These are phyloP conservation scores for Massariosphaeria phaeospora DNA, from an alignment of 495 filamentous ascomycete genomes.

Conservation along the genomic window DNA sequence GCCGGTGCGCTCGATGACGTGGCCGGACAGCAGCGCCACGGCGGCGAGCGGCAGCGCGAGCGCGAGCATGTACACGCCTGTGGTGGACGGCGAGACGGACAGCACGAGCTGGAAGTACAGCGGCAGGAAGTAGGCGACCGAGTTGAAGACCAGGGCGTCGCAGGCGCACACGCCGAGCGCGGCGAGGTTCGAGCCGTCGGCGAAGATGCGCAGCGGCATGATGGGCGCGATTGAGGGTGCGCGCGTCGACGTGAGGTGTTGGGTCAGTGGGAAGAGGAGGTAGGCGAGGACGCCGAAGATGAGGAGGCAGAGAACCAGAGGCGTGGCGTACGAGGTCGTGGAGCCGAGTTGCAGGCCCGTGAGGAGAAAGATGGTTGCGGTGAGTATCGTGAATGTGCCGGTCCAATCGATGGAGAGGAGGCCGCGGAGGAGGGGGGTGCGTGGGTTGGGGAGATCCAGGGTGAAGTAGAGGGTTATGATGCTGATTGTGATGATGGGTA, in stretches of 20 bases:
- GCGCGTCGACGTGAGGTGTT: constrained; percentile 9
- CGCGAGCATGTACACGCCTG: constrained; percentile 29
- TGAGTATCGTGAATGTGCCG: constrained; percentile 23
- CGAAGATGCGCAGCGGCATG: constrained; percentile 34
- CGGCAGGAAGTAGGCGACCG: constrained; percentile 33
- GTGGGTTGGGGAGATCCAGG: constrained; percentile 16
- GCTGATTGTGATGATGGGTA: constrained; percentile 19
- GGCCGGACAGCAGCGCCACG: constrained; percentile 17
- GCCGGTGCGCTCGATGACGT: constrained; percentile 26
- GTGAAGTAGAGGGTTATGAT: constrained; percentile 24
- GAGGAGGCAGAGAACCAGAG: constrained; percentile 22
- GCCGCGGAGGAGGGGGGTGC: constrained; percentile 18
- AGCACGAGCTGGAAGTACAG: constrained; percentile 35
- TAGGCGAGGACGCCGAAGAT: constrained; percentile 15
- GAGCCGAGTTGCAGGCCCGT: constrained; percentile 30
- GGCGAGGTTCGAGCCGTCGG: constrained; percentile 11
- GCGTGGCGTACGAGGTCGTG: neutral
- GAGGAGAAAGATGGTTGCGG: constrained; percentile 26
- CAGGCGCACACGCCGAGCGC: constrained; percentile 24
- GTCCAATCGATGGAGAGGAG: constrained; percentile 27
- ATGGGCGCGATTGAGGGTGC: constrained; percentile 9
- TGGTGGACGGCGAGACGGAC: constrained; percentile 13
- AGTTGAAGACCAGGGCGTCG: constrained; percentile 36
- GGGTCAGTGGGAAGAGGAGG: constrained; percentile 16
- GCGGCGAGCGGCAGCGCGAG: constrained; percentile 27